Percentiles rank a stretch among this genome's conserved stretches.
phyloP scores from a whole-genome alignment of 2,329 filamentous ascomycete species.

The Colletotrichum cereale region DNA sequence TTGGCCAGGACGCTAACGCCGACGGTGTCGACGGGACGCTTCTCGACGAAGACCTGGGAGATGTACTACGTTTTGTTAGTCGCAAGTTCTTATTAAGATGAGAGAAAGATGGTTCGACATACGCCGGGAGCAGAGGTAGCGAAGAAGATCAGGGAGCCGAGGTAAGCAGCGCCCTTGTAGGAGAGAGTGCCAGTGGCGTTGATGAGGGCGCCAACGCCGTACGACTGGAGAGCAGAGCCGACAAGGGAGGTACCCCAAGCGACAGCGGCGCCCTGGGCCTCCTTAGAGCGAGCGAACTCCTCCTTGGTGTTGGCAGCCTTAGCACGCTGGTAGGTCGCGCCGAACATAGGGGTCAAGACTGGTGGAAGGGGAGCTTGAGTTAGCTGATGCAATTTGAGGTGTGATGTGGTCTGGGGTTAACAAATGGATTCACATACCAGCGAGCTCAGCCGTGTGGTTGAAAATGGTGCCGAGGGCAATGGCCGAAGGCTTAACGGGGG shows the following conservation, averaged over 20 bases:
- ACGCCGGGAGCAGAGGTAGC: constrained; percentile 90
- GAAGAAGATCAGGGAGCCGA: constrained; percentile 91
- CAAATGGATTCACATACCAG: constrained; percentile 53
- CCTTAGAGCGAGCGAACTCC: constrained; percentile 94
- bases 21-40: constrained; percentile 90
- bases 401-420: neutral
- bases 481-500: constrained; percentile 94
- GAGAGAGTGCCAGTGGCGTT: constrained; percentile 95
- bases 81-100: fast-evolving
- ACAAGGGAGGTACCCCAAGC: constrained; percentile 92
- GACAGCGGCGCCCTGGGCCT: constrained; percentile 87
- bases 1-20: constrained; percentile 87
- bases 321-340: constrained; percentile 93
- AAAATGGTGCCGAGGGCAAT: constrained; percentile 96
- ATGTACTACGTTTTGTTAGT: constrained; percentile 72
- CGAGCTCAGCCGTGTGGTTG: constrained; percentile 92
- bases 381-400: constrained; percentile 13
- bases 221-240: constrained; percentile 89
- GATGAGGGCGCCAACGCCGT: constrained; percentile 89
- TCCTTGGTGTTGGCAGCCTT: constrained; percentile 94
- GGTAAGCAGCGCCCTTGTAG: constrained; percentile 97
- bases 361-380: neutral
- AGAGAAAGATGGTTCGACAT: constrained; percentile 44
- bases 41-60: constrained; percentile 88
- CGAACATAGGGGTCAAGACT: constrained; percentile 90